These are phyloP conservation scores for Boletus eberwhitei DNA, from an alignment of 768 basidiomycete genomes.

Conservation along the genomic window DNA sequence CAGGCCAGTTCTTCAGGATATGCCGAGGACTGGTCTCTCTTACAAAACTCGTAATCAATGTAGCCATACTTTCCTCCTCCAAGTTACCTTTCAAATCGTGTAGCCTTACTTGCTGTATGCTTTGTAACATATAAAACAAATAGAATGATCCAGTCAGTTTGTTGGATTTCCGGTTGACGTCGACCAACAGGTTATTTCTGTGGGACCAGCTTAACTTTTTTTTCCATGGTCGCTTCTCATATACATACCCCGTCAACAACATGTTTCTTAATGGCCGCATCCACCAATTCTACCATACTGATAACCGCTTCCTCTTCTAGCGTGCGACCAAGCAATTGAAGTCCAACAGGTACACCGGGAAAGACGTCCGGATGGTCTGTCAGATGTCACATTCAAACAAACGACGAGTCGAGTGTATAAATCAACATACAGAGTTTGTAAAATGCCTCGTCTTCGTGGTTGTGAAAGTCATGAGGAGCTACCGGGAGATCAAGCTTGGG, in stretches of 20 bases:
- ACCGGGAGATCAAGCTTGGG: constrained; percentile 36
- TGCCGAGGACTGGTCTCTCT: neutral
- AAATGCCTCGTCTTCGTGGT: constrained; percentile 40
- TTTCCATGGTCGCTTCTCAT: neutral
- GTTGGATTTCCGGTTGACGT: neutral
- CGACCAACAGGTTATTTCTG: too few relatives aligned
- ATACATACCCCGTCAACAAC: neutral
- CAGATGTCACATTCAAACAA: neutral
- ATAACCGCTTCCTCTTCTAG: constrained; percentile 54
- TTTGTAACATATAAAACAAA: too few relatives aligned
- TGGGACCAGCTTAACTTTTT: neutral
- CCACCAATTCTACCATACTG: constrained; percentile 44
- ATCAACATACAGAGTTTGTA: constrained; percentile 43
- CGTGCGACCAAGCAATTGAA: constrained; percentile 48
- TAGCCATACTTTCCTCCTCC: neutral
- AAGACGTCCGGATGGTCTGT: constrained; percentile 46
- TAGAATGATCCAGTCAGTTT: neutral
- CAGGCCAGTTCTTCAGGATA: neutral
- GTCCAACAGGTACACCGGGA: constrained; percentile 42
- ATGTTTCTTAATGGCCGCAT: constrained; percentile 33
- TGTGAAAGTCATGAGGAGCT: constrained; percentile 39
- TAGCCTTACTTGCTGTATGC: neutral
- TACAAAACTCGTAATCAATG: neutral
- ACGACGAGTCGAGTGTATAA: neutral
- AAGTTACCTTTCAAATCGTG: neutral